Evolutionary conservation across 345 rosid genomes (phyloP).

Genomic region (Eucalyptus rudis): DNA sequence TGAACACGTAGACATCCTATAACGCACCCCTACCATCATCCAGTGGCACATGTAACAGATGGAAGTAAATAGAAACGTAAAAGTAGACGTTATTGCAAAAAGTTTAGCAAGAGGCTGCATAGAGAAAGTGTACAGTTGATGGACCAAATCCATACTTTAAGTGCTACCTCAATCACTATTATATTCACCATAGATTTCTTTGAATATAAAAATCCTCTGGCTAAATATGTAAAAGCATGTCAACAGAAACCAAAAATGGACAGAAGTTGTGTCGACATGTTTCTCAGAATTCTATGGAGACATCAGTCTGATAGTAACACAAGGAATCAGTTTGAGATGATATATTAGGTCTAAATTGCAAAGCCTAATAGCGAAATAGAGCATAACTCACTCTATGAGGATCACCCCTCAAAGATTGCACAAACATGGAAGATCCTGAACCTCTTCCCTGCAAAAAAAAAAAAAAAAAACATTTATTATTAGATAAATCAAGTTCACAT

Average conservation of each 20-base stretch:
- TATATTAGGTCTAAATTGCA: background rate
- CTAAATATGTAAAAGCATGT: background rate
- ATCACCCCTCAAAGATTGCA: slow-evolving; percentile 91
- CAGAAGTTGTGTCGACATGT: background rate
- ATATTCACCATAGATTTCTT: background rate
- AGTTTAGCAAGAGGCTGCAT: background rate
- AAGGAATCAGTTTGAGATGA: background rate
- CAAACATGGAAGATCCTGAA: slow-evolving; percentile 59
- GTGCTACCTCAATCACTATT: background rate
- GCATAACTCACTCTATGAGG: slow-evolving; percentile 66
- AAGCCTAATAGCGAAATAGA: background rate
- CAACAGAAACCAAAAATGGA: background rate
- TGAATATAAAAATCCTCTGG: background rate
- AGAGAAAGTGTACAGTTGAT: background rate
- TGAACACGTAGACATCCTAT: background rate
- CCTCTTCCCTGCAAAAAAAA: slow-evolving; percentile 49
- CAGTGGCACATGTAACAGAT: background rate
- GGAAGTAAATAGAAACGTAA: background rate
- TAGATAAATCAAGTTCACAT: background rate
- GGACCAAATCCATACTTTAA: background rate
- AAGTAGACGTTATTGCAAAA: background rate
- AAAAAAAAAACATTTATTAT: background rate
- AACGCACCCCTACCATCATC: background rate
- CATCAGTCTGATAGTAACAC: background rate
- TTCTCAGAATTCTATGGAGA: background rate